These are phyloP conservation scores for Suhomyces faveliae DNA, from an alignment of 805 yeast genomes.

Conservation along the genomic window DNA sequence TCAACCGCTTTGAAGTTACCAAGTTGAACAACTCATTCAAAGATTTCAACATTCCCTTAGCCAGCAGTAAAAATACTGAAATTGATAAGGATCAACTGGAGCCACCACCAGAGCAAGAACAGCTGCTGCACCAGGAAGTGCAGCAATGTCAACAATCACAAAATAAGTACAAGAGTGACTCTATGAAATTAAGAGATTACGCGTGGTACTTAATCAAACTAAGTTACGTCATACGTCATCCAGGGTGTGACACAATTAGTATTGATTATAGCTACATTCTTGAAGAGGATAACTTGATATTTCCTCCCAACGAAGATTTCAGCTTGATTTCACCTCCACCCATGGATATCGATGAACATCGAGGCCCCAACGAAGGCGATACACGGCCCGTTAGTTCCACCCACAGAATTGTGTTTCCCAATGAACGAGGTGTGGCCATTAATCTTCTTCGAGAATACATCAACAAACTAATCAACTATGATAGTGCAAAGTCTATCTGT, in stretches of 20 bases:
- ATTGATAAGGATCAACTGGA: neutral
- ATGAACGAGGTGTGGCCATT: conserved; percentile 20
- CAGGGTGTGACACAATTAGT: conserved; percentile 9
- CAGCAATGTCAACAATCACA: neutral
- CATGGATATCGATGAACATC: neutral
- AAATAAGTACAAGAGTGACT: conserved; percentile 16
- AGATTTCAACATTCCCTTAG: conserved; percentile 18
- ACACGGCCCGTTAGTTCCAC: neutral
- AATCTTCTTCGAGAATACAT: conserved; percentile 23
- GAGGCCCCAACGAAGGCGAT: neutral
- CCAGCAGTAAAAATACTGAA: neutral
- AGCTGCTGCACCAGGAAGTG: neutral
- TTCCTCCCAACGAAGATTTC: neutral
- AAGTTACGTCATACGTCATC: conserved; percentile 16
- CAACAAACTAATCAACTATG: conserved; percentile 10
- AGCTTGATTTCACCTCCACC: neutral
- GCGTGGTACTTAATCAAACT: conserved; percentile 31
- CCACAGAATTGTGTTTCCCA: conserved; percentile 15
- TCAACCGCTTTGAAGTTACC: conserved; percentile 25
- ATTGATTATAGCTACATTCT: conserved; percentile 14
- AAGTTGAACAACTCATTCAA: conserved; percentile 20
- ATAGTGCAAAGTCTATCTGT: conserved; percentile 3
- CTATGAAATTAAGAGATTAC: conserved; percentile 26
- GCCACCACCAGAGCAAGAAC: neutral
- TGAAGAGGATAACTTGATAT: conserved; percentile 8